Evolutionary conservation across 495 filamentous ascomycete species (phyloP).

Genomic region (Lophiotrema nucula): DNA sequence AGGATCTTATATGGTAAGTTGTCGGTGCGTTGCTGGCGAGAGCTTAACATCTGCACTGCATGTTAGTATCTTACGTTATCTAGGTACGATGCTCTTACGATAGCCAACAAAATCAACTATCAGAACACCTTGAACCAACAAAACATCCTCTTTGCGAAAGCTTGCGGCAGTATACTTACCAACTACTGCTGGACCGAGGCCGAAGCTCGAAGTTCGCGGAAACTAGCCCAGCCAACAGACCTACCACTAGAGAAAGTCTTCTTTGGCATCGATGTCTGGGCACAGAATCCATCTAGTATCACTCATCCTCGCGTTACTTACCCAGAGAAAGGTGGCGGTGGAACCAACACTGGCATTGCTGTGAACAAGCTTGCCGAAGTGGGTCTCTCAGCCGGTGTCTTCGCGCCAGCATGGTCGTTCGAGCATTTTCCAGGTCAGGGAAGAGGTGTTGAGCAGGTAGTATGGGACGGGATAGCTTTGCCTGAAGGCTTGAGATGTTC

Average conservation of each 20-base stretch:
- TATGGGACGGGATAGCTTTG: conserved; percentile 43
- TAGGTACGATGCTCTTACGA: conserved; percentile 48
- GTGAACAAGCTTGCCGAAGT: conserved; percentile 34
- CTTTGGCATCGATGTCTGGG: conserved; percentile 44
- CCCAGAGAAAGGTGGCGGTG: conserved; percentile 32
- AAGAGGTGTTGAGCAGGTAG: conserved; percentile 37
- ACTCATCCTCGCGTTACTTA: conserved; percentile 31
- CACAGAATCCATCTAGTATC: conserved; percentile 22
- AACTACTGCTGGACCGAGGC: conserved; percentile 46
- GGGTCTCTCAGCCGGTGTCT: conserved; percentile 43
- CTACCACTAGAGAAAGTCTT: conserved; percentile 33
- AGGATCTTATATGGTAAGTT: conserved; percentile 41
- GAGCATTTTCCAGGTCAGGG: conserved; percentile 44
- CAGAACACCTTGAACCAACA: conserved; percentile 45
- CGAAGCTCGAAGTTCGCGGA: conserved; percentile 28
- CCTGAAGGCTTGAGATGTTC: conserved; percentile 31
- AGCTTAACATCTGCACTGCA: too few relatives aligned
- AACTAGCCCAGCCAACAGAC: conserved; percentile 26
- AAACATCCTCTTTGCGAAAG: conserved; percentile 40
- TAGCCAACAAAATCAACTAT: conserved; percentile 43
- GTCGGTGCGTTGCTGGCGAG: too few relatives aligned
- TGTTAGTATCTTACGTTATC: too few relatives aligned
- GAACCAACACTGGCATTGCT: conserved; percentile 38
- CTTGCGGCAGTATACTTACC: conserved; percentile 41
- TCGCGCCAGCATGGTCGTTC: conserved; percentile 50